Evolutionary conservation across 306 rosid species (phyloP), one percentile per base, ranked within the genome.

Genomic region (Trifolium subterraneum): DNA sequence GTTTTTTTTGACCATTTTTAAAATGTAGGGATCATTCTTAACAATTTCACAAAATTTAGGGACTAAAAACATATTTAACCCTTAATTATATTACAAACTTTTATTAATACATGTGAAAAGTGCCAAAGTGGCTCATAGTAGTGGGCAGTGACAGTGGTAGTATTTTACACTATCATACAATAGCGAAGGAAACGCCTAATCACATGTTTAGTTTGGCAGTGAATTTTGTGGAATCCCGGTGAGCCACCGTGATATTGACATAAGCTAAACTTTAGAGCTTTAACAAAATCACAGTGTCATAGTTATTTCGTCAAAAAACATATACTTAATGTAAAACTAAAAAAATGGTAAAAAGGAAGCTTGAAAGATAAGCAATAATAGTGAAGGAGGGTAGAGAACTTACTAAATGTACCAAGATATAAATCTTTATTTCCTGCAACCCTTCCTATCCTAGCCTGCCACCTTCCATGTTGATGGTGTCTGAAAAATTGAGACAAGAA

Each of bases 381-480:
- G 22, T 9, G 42, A 23, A 36, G 15, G 52, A 25, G 65, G 62
- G 74, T 29, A 23, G 66, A 35, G 20, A 66, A 83, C 98, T 87
- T 83, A 92, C 99, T 90, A 82, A 95, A 95, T 77, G 99, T 95
- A 38, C 99, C 99, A 27, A 95, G 96, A 90, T 95, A 92, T 87
- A 95, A 82, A 81, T 95, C 99, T 64, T 95, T 95, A 84, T 95
- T 95, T 68, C 99, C 99, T 10, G 99, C 98, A 68, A 95, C 99
- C 76, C 99, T 84, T 70, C 98, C 99, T 42, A 95, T 95, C 44
- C 99, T 80, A 74, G 99, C 99, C 82, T 95, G 99, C 99, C 99
- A 95, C 84, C 99, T 92, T 79, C 99, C 99, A 90, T 95, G 98
- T 80, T 95, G 99, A 86, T 95, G 99, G 82, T 95, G 99, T 76